These are phyloP conservation scores for Chlorella sp. DNA, from an alignment of 139 green algal genomes.

Conservation along the genomic window DNA sequence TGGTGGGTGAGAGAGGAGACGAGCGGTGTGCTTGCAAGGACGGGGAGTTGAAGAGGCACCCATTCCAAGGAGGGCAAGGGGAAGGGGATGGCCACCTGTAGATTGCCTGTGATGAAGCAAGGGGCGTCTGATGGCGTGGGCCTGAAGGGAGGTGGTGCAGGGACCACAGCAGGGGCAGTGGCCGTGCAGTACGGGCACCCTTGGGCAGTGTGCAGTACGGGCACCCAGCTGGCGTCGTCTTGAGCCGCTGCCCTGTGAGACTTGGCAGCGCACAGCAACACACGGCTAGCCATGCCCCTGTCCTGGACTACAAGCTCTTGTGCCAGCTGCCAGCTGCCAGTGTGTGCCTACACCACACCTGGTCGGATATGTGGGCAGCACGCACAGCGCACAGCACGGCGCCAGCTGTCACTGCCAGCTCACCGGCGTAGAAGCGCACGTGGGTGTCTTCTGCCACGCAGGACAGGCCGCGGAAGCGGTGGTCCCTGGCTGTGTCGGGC, in stretches of 20 bases:
- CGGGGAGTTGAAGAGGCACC: too few species aligned
- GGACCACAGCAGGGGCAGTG: not conserved
- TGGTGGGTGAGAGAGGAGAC: too few species aligned
- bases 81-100: too few species aligned
- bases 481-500: not conserved
- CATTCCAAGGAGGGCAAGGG: too few species aligned
- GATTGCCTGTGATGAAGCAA: too few species aligned
- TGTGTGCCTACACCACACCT: too few species aligned
- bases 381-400: too few species aligned
- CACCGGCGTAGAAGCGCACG: constrained; percentile 21
- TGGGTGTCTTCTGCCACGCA: not conserved
- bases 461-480: constrained; percentile 18
- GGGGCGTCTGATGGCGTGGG: too few species aligned
- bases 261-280: not conserved
- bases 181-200: not conserved
- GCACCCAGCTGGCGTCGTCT: not conserved
- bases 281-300: not conserved
- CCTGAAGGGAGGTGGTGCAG: too few species aligned
- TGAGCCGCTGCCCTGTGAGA: not conserved
- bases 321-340: not conserved
- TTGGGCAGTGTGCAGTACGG: not conserved
- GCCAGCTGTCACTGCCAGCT: not conserved
- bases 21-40: too few species aligned
- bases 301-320: too few species aligned
- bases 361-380: too few species aligned